A percentile compares a stretch with the other conserved stretches of the same genome.
These are phyloP conservation scores for Pythium dissimile DNA, from an alignment of 352 stramenopile genomes.

Conservation along the genomic window DNA sequence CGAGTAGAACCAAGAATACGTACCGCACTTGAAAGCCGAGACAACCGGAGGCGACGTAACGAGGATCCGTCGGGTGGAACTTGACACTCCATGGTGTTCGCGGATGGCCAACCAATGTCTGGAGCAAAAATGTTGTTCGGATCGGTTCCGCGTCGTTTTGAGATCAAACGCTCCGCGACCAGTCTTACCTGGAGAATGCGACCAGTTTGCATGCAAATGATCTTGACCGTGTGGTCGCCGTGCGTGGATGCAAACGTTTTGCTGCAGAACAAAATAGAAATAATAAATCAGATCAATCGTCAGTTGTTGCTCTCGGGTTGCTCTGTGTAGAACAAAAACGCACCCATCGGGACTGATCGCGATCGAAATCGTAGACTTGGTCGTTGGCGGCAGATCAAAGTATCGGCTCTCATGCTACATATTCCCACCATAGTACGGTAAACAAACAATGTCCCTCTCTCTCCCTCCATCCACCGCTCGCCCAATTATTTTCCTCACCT, in stretches of 20 bases:
- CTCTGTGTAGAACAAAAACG: not conserved
- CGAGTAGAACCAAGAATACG: not conserved
- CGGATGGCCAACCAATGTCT: conserved; percentile 83
- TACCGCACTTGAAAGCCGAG: conserved; percentile 94
- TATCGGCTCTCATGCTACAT: conserved; percentile 77
- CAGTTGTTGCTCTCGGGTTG: no score
- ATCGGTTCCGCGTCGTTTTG: no score
- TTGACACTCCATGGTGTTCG: conserved; percentile 97
- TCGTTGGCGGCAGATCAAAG: conserved; percentile 81
- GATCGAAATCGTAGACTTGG: conserved; percentile 87
- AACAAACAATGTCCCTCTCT: not conserved
- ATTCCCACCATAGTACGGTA: no score
- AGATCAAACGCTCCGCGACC: not conserved
- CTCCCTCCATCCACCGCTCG: not conserved
- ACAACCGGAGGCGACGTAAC: conserved; percentile 96
- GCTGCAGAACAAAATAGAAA: conserved; percentile 21
- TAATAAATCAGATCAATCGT: not conserved
- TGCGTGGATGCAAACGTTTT: conserved; percentile 96
- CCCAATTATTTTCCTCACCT: conserved; percentile 43
- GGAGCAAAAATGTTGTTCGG: not conserved
- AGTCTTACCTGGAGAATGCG: conserved; percentile 71
- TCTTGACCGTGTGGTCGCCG: conserved; percentile 98
- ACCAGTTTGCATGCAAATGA: conserved; percentile 91
- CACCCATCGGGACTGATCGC: conserved; percentile 84
- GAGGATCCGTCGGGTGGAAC: conserved; percentile 93